Percentiles rank a stretch among this genome's conserved stretches.
These are phyloP conservation scores for Fusarium illudens DNA, from an alignment of 2,329 filamentous ascomycete species.

Conservation along the genomic window DNA sequence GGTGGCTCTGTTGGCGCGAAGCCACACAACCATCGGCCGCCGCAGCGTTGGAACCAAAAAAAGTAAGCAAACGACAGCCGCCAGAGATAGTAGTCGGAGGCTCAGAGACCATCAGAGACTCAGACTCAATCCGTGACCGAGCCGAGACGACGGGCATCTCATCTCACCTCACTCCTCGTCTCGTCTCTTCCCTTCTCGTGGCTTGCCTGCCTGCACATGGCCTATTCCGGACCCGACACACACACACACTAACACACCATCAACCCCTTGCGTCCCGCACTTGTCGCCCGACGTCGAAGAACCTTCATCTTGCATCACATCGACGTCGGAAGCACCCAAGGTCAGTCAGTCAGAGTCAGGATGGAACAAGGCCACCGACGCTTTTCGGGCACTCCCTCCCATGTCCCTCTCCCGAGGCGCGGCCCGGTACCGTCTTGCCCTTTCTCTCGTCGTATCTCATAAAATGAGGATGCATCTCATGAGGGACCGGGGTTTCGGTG, in stretches of 20 bases:
- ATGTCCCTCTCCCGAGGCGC: background rate
- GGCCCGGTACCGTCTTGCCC: constrained; percentile 3
- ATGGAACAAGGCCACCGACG: constrained; percentile 24
- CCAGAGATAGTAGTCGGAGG: too few relatives aligned
- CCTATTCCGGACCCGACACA: constrained; percentile 8
- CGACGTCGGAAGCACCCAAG: constrained; percentile 16
- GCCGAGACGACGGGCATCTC: background rate
- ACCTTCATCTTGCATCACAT: constrained; percentile 34
- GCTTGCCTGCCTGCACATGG: constrained; percentile 8
- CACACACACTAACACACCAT: background rate
- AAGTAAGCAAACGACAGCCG: background rate
- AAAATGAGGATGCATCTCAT: constrained; percentile 25
- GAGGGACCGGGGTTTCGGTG: constrained; percentile 10
- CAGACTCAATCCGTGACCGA: constrained; percentile 10
- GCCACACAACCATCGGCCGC: constrained; percentile 21
- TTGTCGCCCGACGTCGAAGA: constrained; percentile 13
- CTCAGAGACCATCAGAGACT: background rate
- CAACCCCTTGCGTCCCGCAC: constrained; percentile 34
- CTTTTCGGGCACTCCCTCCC: constrained; percentile 37
- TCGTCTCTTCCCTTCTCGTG: background rate
- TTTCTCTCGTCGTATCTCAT: constrained; percentile 34
- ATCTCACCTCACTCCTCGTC: background rate
- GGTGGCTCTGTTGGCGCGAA: constrained; percentile 5
- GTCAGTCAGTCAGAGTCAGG: too few relatives aligned
- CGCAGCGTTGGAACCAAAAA: constrained; percentile 8